Conservation (phyloP, 2,329 filamentous ascomycete genomes). For the Blastomyces emzantsi region DNA sequence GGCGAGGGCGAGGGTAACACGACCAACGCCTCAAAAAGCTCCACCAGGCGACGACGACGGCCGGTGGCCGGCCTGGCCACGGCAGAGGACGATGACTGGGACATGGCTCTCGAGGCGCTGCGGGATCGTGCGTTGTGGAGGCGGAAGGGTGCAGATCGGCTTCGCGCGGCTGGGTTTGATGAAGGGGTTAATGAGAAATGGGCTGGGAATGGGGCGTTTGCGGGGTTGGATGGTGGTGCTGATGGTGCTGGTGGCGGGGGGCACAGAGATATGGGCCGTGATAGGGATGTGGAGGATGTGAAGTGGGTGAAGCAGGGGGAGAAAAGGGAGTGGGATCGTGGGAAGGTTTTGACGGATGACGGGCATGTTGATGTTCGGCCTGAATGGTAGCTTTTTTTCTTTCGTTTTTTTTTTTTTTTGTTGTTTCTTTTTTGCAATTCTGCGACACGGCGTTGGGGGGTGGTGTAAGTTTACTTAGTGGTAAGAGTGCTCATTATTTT, state of each 20-base stretch:
- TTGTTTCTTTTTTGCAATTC: no score
- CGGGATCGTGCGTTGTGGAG: conserved; percentile 73
- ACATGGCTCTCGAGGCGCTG: conserved; percentile 66
- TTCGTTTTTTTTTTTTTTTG: background rate
- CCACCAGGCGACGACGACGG: conserved; percentile 28
- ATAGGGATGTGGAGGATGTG: conserved; percentile 55
- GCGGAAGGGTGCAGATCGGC: conserved; percentile 62
- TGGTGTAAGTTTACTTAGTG: no score
- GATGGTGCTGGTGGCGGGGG: conserved; percentile 16
- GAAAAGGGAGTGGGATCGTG: conserved; percentile 57
- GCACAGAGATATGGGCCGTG: conserved; percentile 10
- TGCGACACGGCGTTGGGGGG: no score
- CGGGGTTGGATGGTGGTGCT: conserved; percentile 26
- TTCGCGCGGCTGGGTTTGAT: conserved; percentile 69
- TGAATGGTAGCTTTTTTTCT: conserved; percentile 32
- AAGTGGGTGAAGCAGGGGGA: conserved; percentile 65
- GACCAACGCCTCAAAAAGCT: conserved; percentile 45
- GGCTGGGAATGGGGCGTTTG: conserved; percentile 53
- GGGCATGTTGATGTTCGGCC: conserved; percentile 45
- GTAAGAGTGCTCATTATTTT: no score
- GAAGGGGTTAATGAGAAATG: conserved; percentile 65
- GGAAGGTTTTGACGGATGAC: conserved; percentile 51
- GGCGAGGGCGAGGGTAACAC: conserved; percentile 21
- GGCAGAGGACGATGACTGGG: conserved; percentile 59
- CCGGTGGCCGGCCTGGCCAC: conserved; percentile 37